These are phyloP conservation scores for Globisporangium nagaii DNA, from an alignment of 352 stramenopile genomes.

Conservation along the genomic window DNA sequence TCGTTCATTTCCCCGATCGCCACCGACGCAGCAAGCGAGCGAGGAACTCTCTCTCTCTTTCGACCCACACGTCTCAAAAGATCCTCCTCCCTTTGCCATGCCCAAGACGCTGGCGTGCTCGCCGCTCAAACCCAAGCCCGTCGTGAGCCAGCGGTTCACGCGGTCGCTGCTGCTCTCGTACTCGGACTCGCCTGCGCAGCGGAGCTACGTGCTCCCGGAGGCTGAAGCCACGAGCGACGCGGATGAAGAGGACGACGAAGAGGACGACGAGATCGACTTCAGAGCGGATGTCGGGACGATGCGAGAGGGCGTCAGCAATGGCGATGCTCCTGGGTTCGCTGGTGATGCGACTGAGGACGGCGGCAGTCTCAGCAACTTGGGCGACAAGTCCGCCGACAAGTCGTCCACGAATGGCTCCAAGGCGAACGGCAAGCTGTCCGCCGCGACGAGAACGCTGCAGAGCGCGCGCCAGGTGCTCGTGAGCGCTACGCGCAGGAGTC, in stretches of 20 bases:
- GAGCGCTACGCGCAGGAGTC: background rate
- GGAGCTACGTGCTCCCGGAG: background rate
- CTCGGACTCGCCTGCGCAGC: background rate
- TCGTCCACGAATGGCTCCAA: background rate
- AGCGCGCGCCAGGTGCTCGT: background rate
- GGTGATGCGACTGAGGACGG: background rate
- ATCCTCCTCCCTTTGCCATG: background rate
- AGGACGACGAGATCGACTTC: background rate
- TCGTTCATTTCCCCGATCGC: too few relatives aligned
- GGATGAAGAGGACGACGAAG: background rate
- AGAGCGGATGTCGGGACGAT: too few relatives aligned
- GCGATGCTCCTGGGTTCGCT: too few relatives aligned
- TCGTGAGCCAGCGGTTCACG: background rate
- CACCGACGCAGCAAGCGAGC: too few relatives aligned
- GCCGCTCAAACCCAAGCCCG: background rate
- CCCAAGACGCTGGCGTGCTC: background rate
- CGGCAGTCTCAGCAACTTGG: too few relatives aligned
- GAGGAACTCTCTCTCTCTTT: too few relatives aligned
- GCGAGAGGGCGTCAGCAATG: too few relatives aligned
- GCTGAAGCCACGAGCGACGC: background rate
- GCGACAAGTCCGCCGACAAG: too few relatives aligned
- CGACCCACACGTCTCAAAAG: too few relatives aligned
- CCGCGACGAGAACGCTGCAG: background rate
- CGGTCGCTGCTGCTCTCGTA: slow-evolving; percentile 2
- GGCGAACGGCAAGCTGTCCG: background rate